Evolutionary conservation across 177 flowering plant genomes (phyloP).

Genomic region (Vitis hybrid): DNA sequence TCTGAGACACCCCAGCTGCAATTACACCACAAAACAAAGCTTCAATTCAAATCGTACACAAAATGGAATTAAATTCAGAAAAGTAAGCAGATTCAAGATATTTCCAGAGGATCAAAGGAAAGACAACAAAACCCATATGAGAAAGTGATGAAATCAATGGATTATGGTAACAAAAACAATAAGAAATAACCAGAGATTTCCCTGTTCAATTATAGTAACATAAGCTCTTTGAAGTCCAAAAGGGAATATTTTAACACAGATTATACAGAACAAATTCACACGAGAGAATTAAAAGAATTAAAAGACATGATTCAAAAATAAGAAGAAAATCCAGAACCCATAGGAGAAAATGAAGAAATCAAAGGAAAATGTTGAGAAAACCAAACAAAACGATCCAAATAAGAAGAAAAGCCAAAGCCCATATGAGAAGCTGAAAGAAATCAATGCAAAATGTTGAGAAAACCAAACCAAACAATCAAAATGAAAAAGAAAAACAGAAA

Average conservation of each 20-base stretch:
- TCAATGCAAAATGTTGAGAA: too few species aligned
- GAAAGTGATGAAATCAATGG: slow-evolving; percentile 1
- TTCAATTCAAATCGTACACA: background rate
- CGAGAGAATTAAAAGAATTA: too few species aligned
- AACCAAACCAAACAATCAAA: too few species aligned
- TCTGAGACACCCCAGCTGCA: slow-evolving; percentile 26
- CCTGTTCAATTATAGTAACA: too few species aligned
- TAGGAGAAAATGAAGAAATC: too few species aligned
- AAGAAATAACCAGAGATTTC: background rate
- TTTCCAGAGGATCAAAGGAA: background rate
- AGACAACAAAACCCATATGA: slow-evolving; percentile 11
- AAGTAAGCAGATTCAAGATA: background rate
- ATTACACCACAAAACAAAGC: background rate
- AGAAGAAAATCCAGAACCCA: too few species aligned
- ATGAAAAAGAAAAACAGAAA: slow-evolving; percentile 4
- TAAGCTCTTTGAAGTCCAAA: background rate
- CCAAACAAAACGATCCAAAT: too few species aligned
- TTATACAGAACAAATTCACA: background rate
- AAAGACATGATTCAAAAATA: too few species aligned
- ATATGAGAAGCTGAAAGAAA: too few species aligned
- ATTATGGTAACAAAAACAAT: background rate
- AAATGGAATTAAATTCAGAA: background rate
- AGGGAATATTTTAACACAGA: background rate
- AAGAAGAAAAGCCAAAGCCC: too few species aligned
- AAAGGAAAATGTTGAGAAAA: too few species aligned